These are phyloP conservation scores for Haplographium delicatum DNA, from an alignment of 495 filamentous ascomycete species.

Conservation along the genomic window DNA sequence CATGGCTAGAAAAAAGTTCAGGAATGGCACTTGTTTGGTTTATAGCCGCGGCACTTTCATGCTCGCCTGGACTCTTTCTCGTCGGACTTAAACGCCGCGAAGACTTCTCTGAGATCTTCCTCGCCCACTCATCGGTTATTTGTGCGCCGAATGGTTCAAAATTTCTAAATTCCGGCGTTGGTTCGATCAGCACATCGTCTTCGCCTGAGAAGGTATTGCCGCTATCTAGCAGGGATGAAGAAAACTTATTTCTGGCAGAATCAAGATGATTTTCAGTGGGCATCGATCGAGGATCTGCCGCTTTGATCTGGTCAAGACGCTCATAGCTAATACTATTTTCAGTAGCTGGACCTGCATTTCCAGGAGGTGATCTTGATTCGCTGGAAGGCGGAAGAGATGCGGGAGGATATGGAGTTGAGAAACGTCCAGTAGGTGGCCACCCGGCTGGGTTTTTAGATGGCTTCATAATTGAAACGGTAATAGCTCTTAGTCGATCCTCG, in stretches of 20 bases:
- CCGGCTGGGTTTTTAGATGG: not conserved
- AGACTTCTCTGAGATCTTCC: slow-evolving; percentile 8
- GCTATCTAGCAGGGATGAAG: too few species aligned
- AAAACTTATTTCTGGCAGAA: too few species aligned
- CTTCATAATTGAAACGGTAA: slow-evolving; percentile 2
- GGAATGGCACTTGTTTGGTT: not conserved
- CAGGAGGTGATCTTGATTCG: not conserved
- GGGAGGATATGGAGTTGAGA: slow-evolving; percentile 14
- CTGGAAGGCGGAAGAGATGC: not conserved
- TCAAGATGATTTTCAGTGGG: slow-evolving; percentile 8
- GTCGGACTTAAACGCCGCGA: slow-evolving; percentile 9
- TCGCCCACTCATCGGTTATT: not conserved
- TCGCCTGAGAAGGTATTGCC: not conserved
- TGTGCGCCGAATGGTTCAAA: slow-evolving; percentile 7
- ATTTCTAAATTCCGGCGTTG: slow-evolving; percentile 10
- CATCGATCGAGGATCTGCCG: slow-evolving; percentile 13
- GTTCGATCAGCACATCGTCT: not conserved
- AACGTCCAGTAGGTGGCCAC: slow-evolving; percentile 13
- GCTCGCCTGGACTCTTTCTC: not conserved
- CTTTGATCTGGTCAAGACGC: not conserved
- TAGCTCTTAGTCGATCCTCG: too few species aligned
- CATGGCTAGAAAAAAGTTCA: not conserved
- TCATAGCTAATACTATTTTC: not conserved
- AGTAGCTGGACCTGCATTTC: not conserved
- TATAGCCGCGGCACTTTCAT: too few species aligned